Conservation (phyloP, 768 basidiomycete species). For the Daedaleopsis sinensis region DNA sequence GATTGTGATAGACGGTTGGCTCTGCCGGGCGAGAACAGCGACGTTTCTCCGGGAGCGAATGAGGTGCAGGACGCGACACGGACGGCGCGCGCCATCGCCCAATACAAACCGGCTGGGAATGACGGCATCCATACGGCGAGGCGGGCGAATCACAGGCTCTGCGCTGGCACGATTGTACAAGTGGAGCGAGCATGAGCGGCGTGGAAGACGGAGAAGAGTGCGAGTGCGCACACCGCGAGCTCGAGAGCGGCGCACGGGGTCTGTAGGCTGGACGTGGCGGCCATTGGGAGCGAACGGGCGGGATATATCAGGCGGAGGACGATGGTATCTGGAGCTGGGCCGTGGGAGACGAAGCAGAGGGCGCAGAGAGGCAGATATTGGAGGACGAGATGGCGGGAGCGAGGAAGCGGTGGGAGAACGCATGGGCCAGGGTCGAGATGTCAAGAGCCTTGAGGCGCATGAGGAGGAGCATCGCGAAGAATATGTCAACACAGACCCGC, state of each 20-base stretch:
- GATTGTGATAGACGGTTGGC: slow-evolving; percentile 2
- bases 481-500: neutral
- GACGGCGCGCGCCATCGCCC: neutral
- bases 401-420: neutral
- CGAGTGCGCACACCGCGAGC: neutral
- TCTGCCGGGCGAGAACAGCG: slow-evolving; percentile 14
- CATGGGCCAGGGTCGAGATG: slow-evolving; percentile 10
- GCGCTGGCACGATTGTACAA: slow-evolving; percentile 1
- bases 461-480: neutral
- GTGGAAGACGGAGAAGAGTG: slow-evolving; percentile 8
- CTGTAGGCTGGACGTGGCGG: slow-evolving; percentile 7
- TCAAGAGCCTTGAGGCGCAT: neutral
- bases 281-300: slow-evolving; percentile 6
- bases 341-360: slow-evolving; percentile 15
- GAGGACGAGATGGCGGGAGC: slow-evolving; percentile 9
- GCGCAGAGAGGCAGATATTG: neutral
- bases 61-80: neutral
- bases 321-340: neutral
- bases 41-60: slow-evolving; percentile 20
- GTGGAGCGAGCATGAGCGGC: slow-evolving; percentile 9
- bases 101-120: neutral
- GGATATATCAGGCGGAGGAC: slow-evolving; percentile 10
- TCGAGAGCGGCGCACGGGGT: slow-evolving; percentile 1
- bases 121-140: slow-evolving; percentile 8
- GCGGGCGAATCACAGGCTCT: slow-evolving; percentile 1